phyloP scores from a whole-genome alignment of 345 rosid species.

The Viola odorata region DNA sequence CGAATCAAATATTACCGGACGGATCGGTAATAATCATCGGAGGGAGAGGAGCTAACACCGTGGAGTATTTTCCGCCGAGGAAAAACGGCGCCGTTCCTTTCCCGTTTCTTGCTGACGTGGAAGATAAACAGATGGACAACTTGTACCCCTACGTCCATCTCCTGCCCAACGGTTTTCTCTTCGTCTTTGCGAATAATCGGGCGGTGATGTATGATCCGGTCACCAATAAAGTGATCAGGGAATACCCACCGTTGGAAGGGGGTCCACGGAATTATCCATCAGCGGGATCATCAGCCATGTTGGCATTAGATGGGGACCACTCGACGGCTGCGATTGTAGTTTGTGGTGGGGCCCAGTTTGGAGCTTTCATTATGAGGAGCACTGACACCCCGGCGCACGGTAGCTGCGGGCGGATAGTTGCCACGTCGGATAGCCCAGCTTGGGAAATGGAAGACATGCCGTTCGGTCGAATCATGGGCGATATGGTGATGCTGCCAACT shows the following conservation, averaged over 20 bases:
- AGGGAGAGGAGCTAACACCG: conserved; percentile 53
- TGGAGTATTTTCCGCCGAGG: conserved; percentile 25
- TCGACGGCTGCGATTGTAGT: conserved; percentile 53
- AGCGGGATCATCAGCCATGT: conserved; percentile 76
- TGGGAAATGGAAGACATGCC: conserved; percentile 76
- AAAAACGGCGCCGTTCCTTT: conserved; percentile 52
- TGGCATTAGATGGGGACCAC: conserved; percentile 37
- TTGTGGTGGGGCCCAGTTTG: conserved; percentile 83
- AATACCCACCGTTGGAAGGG: conserved; percentile 66
- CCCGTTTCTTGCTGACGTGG: conserved; percentile 59
- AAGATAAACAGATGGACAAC: conserved; percentile 81
- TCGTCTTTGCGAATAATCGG: conserved; percentile 71
- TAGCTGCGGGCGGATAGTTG: conserved; percentile 23
- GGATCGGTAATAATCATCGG: conserved; percentile 67
- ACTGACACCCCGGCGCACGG: conserved; percentile 25
- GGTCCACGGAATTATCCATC: conserved; percentile 87
- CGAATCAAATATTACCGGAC: conserved; percentile 74
- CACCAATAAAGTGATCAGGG: conserved; percentile 31
- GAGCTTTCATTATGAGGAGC: conserved; percentile 50
- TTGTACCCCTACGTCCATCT: conserved; percentile 86
- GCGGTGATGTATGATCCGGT: conserved; percentile 64
- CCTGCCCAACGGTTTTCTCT: conserved; percentile 75
- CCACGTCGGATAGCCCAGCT: conserved; percentile 15
- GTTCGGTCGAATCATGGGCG: conserved; percentile 86
- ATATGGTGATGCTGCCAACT: conserved; percentile 82